A percentile compares a stretch with the other conserved stretches of the same genome.
These are phyloP conservation scores for Symbiodinium natans DNA, from an alignment of 73 alveolate genomes.

Conservation along the genomic window DNA sequence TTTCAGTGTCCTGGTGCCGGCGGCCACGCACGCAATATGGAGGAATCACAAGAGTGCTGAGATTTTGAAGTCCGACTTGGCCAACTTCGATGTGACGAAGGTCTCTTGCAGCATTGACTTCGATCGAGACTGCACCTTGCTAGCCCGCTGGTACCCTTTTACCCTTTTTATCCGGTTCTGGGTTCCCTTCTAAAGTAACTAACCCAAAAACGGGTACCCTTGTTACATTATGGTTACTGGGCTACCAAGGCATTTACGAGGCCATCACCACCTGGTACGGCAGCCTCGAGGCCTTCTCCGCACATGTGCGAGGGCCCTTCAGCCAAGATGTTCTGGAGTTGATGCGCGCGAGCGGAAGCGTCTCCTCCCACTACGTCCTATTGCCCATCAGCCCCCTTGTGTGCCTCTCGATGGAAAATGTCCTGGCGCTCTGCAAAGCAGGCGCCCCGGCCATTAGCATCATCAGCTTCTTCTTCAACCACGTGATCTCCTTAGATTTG, in stretches of 20 bases:
- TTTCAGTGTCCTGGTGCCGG: background rate
- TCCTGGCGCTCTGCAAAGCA: conserved; percentile 1
- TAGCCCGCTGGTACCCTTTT: background rate
- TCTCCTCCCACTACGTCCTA: background rate
- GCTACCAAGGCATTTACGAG: no score
- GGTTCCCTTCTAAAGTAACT: no score
- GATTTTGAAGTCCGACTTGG: background rate
- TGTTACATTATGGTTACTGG: no score
- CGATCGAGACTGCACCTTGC: conserved; percentile 2
- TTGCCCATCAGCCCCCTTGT: background rate
- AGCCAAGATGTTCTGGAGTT: background rate
- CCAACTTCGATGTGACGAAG: conserved; percentile 2
- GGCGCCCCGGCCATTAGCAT: background rate
- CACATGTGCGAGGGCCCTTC: conserved; percentile 5
- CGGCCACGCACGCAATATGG: background rate
- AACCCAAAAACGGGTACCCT: no score
- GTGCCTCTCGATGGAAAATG: background rate
- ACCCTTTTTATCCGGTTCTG: background rate
- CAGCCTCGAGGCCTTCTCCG: background rate
- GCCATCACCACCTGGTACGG: conserved; percentile 38
- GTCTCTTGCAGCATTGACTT: conserved; percentile 12
- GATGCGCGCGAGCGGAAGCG: background rate
- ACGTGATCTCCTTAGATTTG: background rate
- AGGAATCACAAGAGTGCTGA: background rate
- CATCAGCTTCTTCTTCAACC: background rate